Conservation (phyloP, 306 rosid genomes). For the Trifolium subterraneum region DNA sequence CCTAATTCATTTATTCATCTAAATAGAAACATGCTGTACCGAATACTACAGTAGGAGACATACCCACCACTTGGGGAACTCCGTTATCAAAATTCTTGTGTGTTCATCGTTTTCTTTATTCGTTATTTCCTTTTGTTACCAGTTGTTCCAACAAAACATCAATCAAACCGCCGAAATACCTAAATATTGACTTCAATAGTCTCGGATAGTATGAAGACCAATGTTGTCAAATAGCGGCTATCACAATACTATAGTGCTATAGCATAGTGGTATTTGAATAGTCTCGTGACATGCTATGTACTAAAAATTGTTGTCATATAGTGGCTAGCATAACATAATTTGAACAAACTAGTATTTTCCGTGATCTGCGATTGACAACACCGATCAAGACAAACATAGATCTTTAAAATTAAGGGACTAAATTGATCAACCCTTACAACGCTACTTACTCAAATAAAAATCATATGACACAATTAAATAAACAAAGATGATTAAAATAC, state of each 20-base stretch:
- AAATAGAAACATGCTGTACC: too few species aligned
- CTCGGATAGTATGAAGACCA: not conserved
- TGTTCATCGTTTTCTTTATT: too few species aligned
- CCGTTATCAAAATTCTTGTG: too few species aligned
- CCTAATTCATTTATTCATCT: too few species aligned
- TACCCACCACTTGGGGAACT: too few species aligned
- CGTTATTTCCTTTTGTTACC: too few species aligned
- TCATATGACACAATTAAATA: slow-evolving; percentile 19
- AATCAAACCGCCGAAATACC: not conserved
- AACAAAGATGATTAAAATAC: not conserved
- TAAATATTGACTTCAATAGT: not conserved
- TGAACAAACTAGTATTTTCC: not conserved
- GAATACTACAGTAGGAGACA: too few species aligned
- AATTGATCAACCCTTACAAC: not conserved
- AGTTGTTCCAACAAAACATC: not conserved
- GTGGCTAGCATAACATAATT: not conserved
- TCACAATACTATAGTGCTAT: not conserved
- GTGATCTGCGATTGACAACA: not conserved
- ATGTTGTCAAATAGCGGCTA: not conserved
- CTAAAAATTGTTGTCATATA: not conserved
- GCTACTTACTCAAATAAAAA: too few species aligned
- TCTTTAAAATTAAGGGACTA: not conserved
- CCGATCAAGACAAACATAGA: not conserved
- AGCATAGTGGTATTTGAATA: not conserved
- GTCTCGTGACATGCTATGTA: not conserved